Conservation (phyloP, 2,329 filamentous ascomycete species). For the Hymenotorrendiella dingleyae region DNA sequence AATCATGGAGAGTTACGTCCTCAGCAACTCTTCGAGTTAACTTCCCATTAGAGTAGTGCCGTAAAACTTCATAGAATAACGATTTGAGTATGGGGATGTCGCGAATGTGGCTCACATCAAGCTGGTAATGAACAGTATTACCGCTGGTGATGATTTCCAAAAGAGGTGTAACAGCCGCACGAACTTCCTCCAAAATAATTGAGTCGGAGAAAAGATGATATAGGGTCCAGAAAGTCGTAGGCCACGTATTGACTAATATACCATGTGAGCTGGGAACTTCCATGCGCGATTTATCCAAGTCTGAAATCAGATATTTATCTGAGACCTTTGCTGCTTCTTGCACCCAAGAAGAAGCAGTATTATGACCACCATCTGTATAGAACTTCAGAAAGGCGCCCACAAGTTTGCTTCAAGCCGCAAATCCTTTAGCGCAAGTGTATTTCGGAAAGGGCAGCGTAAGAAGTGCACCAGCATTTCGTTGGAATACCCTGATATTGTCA, state of each 20-base stretch:
- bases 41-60: neutral
- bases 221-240: neutral
- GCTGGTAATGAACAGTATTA: too few relatives aligned
- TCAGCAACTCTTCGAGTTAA: neutral
- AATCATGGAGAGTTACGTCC: neutral
- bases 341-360: neutral
- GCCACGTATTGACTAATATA: neutral
- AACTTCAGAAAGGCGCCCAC: neutral
- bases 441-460: neutral
- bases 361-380: neutral
- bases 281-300: neutral
- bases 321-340: neutral
- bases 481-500: neutral
- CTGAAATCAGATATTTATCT: neutral
- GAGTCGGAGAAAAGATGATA: constrained; percentile 1
- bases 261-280: neutral
- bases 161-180: neutral
- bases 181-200: neutral
- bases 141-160: neutral
- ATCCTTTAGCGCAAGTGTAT: neutral
- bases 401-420: neutral
- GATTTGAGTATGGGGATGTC: neutral
- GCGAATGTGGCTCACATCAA: neutral
- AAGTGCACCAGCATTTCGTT: neutral
- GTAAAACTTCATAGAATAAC: neutral